Evolutionary conservation across 441 rosid species (phyloP), one percentile per base, ranked within the genome.

Genomic region (Erodium moschatum): DNA sequence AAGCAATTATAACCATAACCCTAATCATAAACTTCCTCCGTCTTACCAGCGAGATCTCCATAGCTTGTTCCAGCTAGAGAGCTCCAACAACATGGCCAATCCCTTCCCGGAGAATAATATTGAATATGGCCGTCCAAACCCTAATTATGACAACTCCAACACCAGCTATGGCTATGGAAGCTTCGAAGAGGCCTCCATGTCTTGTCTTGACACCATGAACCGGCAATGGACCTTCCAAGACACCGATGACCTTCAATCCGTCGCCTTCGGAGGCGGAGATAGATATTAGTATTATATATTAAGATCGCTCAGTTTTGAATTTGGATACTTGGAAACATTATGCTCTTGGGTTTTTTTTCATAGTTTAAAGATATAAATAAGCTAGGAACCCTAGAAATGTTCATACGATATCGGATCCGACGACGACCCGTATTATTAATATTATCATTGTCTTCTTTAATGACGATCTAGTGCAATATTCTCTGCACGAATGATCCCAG

Each of bases 181-280:
- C 76, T 84, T 78, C 61, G 87, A 81, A 35, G 87, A 82, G 69
- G 74, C 77, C 6, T 76, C 81, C 6, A 69, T 74, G 73, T 75
- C 83, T 67, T 75, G 82, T 12, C 27, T 80, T 33, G 76, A 81
- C 54, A 72, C 78, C 64, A 73, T 74, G 72, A 71, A 73, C 69
- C 69, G 62, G 74, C 85, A 80, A 74, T 81, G 88, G 92, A 69
- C 63, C 63, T 79, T 78, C 56, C 86, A 77, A 64, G 86, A 84
- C 0, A 64, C 72, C 0, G 86, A 87, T 18, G 92, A 84, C 64
- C 92, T 84, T 70, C 85, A 81, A 60, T 81, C 86, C 2, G 77
- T 78, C 6, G 84, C 90, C 58, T 84, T 81, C 31, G 54, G 54
- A 12, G 87, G 92, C 33, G 83, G 80, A 64, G 48, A 70, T 61